These are phyloP conservation scores for Leucaena leucocephala DNA, from an alignment of 306 rosid genomes.

Conservation along the genomic window DNA sequence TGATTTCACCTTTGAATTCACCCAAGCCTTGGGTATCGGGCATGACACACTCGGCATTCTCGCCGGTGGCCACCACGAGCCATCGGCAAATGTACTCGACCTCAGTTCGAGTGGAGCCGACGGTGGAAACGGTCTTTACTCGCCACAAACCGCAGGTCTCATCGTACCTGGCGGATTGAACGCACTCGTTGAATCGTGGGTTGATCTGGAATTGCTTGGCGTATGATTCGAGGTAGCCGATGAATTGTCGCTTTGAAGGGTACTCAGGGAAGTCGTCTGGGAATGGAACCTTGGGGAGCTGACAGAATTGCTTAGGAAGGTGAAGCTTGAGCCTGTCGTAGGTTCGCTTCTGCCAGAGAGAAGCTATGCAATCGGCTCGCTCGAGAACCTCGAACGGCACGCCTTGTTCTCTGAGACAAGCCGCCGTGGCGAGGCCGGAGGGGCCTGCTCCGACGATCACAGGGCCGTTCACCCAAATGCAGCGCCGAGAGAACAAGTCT, in stretches of 20 bases:
- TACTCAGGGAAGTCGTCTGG: conserved; percentile 81
- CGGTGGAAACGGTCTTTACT: conserved; percentile 56
- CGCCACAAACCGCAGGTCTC: conserved; percentile 81
- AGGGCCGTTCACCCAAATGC: conserved; percentile 87
- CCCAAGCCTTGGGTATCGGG: conserved; percentile 71
- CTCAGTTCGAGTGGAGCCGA: conserved; percentile 38
- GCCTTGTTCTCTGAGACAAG: conserved; percentile 82
- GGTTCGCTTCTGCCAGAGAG: conserved; percentile 82
- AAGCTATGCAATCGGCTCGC: conserved; percentile 82
- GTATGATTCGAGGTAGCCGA: conserved; percentile 73
- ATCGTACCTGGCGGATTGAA: conserved; percentile 74
- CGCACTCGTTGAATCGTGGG: conserved; percentile 77
- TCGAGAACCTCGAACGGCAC: conserved; percentile 81
- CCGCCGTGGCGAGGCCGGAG: conserved; percentile 88
- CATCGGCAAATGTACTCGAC: conserved; percentile 86
- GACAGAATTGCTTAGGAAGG: conserved; percentile 90
- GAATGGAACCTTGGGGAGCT: conserved; percentile 79
- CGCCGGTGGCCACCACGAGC: conserved; percentile 94
- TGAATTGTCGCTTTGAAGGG: conserved; percentile 79
- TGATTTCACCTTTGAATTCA: conserved; percentile 64
- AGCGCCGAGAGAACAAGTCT: conserved; percentile 63
- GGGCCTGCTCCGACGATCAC: conserved; percentile 96
- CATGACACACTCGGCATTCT: conserved; percentile 78
- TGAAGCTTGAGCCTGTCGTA: conserved; percentile 92
- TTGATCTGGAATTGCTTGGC: conserved; percentile 63